These are phyloP conservation scores for Akanthomyces dipterigenus DNA, from an alignment of 2,329 filamentous ascomycete species.

Conservation along the genomic window DNA sequence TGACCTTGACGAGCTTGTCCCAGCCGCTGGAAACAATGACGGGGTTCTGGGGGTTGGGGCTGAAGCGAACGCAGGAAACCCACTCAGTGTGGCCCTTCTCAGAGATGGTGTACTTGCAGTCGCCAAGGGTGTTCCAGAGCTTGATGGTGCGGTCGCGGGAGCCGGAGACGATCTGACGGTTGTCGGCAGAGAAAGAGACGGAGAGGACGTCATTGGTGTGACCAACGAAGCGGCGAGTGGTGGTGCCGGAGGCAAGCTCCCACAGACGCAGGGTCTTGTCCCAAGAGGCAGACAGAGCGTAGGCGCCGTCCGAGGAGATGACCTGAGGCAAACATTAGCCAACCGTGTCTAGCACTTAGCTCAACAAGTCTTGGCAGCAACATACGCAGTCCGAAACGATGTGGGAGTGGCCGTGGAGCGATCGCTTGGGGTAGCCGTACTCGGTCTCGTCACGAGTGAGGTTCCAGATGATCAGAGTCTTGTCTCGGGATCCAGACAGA, in stretches of 20 bases:
- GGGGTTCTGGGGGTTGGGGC: conserved; percentile 99
- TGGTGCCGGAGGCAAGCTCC: conserved; percentile 96
- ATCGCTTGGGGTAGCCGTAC: conserved; percentile 99
- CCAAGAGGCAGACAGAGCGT: conserved; percentile 97
- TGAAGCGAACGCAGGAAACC: conserved; percentile 99
- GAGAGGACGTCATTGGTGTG: conserved; percentile 99
- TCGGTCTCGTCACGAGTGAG: conserved; percentile 95
- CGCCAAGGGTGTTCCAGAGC: conserved; percentile 99
- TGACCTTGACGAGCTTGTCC: conserved; percentile 99
- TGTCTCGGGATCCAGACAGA: conserved; percentile 93
- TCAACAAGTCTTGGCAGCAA: conserved; percentile 27
- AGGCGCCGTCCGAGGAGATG: conserved; percentile 98
- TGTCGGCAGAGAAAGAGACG: conserved; percentile 99
- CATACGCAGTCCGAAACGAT: conserved; percentile 99
- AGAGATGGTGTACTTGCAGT: conserved; percentile 99
- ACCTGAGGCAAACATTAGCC: conserved; percentile 50
- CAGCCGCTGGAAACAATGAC: conserved; percentile 98
- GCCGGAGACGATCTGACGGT: conserved; percentile 98
- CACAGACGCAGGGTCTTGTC: conserved; percentile 99
- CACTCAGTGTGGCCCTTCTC: conserved; percentile 99
- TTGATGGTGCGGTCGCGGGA: conserved; percentile 99
- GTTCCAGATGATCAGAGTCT: conserved; percentile 99
- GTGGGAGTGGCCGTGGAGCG: conserved; percentile 97
- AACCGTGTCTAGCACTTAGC: conserved; percentile 17
- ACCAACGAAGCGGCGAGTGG: conserved; percentile 96